A percentile compares a stretch with the other conserved stretches of the same genome.
Evolutionary conservation across 306 rosid species (phyloP).

Genomic region (Cucurbita ficifolia): DNA sequence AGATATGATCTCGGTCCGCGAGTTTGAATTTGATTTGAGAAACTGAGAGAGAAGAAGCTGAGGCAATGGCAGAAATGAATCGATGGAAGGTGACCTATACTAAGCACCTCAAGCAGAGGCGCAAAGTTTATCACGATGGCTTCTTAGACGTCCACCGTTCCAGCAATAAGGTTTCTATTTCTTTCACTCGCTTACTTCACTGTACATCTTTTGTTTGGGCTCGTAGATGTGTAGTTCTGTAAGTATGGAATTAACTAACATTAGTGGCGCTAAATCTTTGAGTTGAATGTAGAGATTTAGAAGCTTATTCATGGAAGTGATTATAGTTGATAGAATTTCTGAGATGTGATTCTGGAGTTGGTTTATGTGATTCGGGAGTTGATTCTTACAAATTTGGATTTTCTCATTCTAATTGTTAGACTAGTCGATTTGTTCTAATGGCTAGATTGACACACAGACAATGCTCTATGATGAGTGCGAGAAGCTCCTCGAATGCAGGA

Average conservation of each 20-base stretch:
- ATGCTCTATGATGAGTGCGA: constrained; percentile 52
- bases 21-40: neutral
- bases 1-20: neutral
- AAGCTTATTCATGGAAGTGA: neutral
- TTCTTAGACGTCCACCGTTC: constrained; percentile 40
- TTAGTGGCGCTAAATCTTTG: neutral
- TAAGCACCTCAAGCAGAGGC: constrained; percentile 65
- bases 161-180: constrained; percentile 41
- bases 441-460: constrained; percentile 22
- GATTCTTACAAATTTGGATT: neutral
- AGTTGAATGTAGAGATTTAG: neutral
- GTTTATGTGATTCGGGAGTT: neutral
- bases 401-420: neutral
- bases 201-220: neutral
- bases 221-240: neutral
- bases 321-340: neutral
- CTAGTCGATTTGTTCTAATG: neutral
- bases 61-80: constrained; percentile 36
- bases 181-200: neutral
- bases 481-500: constrained; percentile 50
- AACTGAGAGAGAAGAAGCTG: neutral
- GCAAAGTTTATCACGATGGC: constrained; percentile 71
- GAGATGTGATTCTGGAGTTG: neutral
- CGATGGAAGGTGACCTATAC: constrained; percentile 76
- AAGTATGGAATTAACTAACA: neutral